Evolutionary conservation across 345 rosid genomes (phyloP), one percentile per base, ranked within the genome.

Genomic region (Lumnitzera racemosa): DNA sequence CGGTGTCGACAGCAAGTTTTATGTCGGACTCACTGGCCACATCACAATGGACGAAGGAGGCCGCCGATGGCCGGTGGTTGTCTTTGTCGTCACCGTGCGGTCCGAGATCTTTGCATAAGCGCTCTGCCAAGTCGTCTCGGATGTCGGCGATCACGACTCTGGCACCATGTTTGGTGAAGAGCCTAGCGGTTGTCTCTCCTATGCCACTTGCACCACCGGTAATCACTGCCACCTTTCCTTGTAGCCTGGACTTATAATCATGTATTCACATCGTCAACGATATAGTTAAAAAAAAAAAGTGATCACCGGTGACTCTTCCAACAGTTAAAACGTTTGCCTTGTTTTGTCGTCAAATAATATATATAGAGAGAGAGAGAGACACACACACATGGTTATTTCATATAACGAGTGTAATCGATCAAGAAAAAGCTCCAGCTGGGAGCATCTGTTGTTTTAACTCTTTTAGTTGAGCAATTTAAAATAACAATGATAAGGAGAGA

Each of bases 161-260:
- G 60, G 81, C 80, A 1, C 81, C 78, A 17, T 76, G 62, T 61
- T 72, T 67, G 12, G 52, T 67, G 64, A 78, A 73, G 48, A 73
- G 53, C 2, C 50, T 13, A 0, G 43, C 78, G 1, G 81, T 9
- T 15, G 62, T 46, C 16, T 65, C 74, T 31, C 86, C 77, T 1
- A 81, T 76, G 7, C 81, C 79, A 53, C 73, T 73, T 3, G 81
- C 79, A 0, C 74, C 81, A 0, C 83, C 79, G 0, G 81, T 81
- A 49, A 73, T 63, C 4, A 78, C 60, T 1, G 76, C 77, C 11
- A 78, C 83, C 61, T 75, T 81, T 2, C 73, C 76, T 53, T 55
- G 71, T 36, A 74, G 63, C 57, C 80, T 77, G 61, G 3, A 52
- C 11, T 36, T 36, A 9, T 1, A 5, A 36, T 23, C 17, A 50